Evolutionary conservation across 768 basidiomycete genomes (phyloP), one percentile per base, ranked within the genome.

Genomic region (Mycena amicta): DNA sequence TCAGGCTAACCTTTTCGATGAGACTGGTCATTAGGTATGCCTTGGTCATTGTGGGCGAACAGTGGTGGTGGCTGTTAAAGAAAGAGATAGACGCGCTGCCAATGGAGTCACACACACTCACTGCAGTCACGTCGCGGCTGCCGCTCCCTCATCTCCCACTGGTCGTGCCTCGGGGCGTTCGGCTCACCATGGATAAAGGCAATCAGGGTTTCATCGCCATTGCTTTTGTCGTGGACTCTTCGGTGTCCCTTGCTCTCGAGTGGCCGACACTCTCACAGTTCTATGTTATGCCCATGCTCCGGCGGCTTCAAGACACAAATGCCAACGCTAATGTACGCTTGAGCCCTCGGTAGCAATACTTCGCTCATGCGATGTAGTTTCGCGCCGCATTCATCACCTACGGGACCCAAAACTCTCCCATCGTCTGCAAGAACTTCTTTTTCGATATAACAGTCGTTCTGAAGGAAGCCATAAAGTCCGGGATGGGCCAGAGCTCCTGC

Each of bases 11-110:
- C 81, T 93, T 93, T 73, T 93, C 91, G 58, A 91, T 83, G 66
- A 93, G 82, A 75, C 82, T 87, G 68, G 86, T 92, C 89, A 93
- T 92, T 50, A 92, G 75, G 66, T 92, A 92, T 59, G 85, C 84
- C 70, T 92, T 92, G 63, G 91, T 92, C 90, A 93, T 93, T 66
- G 70, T 81, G 75, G 16, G 45, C 39, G 52, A 52, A 27, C 50
- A 12, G 6, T 52, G 27, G 53, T 39, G 20, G 30, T 26, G 15
- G 30, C 16, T 27, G 46, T 16, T 41, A 33, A 33, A 23, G 52
- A 16, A 39, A 52, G 31, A 31, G 33, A 37, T 37, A 37, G 33
- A 37, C 33, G 33, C 33, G 33, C 33, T 37, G 18, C 8, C 11
- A 37, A 8, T 8, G 8, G 11, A 37, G 33, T 37, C 33, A 37